Evolutionary conservation across 371 early-diverging fungal species (phyloP), one percentile per base, ranked within the genome.

Genomic region (Amoeboaphelidium occidentale): DNA sequence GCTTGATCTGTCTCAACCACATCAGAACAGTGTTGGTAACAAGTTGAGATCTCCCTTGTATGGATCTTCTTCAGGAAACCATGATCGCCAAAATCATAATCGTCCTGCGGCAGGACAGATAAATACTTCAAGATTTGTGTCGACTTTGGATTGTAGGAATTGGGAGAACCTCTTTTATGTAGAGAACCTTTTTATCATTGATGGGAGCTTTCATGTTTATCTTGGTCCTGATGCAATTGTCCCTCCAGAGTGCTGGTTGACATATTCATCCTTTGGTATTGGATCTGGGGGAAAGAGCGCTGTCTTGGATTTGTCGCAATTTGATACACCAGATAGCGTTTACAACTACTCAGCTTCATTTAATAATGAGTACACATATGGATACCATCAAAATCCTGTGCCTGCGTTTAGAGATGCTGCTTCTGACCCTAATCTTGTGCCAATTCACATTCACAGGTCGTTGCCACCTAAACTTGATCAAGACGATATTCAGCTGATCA

Each of bases 191-290:
- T 45, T 53, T 27, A 13, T 51, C 20, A 23, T 43, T 13, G 43
- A 55, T 27, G 50, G 53, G 14, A 39, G 27, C 25, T 28, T 49
- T 6, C 46, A 47, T 26, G 49, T 50, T 20, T 59, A 47, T 28
- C 23, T 59, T 4, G 53, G 52, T n/a, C 47, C 45, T 23, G 32
- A 25, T 23, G 25, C 24, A 53, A 25, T 27, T 13, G 43, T 12
- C 3, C 4, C 27, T 10, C 28, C 39, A 45, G 53, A 3, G 43
- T 42, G 1, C 14, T 52, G 20, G 14, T 22, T 21, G 27, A n/a
- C n/a, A n/a, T n/a, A n/a, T n/a, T n/a, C 54, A 45, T 27, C 27
- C 21, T 39, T 53, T 2, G 59, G 59, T n/a, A 59, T 59, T 44
- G 59, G 59, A 4, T 59, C 12, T 12, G 47, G 26, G 12, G 23